These are phyloP conservation scores for Solanum chmielewskii DNA, from an alignment of 257 asterid species.

Conservation along the genomic window DNA sequence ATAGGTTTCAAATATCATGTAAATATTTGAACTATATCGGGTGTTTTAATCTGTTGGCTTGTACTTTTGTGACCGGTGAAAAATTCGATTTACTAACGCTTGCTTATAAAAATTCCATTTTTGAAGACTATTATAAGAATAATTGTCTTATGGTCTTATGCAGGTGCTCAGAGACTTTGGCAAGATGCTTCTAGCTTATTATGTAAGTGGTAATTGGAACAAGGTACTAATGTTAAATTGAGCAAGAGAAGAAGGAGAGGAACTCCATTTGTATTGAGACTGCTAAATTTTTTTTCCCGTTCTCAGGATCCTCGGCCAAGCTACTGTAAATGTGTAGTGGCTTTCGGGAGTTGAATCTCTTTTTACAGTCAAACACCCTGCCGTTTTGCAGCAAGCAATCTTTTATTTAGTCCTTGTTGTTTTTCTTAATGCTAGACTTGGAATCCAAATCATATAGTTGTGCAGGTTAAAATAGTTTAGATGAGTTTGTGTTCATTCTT, in stretches of 20 bases:
- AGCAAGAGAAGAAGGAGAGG: no score
- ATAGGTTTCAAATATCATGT: not conserved
- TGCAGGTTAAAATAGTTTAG: not conserved
- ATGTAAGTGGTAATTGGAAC: conserved; percentile 46
- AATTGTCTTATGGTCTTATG: not conserved
- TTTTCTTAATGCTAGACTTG: not conserved
- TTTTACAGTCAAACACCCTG: not conserved
- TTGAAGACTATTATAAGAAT: not conserved
- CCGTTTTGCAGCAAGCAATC: not conserved
- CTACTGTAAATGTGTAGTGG: conserved; percentile 13
- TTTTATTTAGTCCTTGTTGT: not conserved
- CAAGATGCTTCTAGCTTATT: conserved; percentile 64
- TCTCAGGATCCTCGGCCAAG: conserved; percentile 54
- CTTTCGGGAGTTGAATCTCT: not conserved
- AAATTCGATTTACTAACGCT: not conserved
- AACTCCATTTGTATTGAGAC: conserved; percentile 11
- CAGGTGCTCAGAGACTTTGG: conserved; percentile 64
- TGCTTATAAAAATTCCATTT: not conserved
- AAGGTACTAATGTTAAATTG: no score
- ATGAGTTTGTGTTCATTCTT: not conserved
- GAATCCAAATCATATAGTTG: not conserved
- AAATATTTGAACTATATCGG: not conserved
- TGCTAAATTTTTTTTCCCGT: conserved; percentile 47
- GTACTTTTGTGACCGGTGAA: not conserved
- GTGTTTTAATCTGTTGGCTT: not conserved